A percentile compares a stretch with the other conserved stretches of the same genome.
phyloP scores from a whole-genome alignment of 2,329 filamentous ascomycete genomes.

The Trichoderma simmonsii region DNA sequence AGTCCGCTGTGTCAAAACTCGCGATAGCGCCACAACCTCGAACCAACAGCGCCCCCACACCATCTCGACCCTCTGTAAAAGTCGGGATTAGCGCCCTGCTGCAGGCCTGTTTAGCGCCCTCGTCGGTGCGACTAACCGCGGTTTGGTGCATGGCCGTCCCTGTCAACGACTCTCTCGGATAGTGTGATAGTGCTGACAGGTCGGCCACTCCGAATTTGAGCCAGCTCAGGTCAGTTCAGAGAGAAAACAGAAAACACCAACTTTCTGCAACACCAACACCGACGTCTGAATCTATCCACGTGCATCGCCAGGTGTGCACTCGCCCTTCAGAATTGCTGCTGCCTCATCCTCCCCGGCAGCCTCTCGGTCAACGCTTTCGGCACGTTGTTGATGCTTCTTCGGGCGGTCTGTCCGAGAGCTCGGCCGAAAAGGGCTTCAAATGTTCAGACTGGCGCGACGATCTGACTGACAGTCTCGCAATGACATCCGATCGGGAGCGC shows the following conservation, averaged over 20 bases:
- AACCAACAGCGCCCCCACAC: not conserved
- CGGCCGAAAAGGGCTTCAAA: not conserved
- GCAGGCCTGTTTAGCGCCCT: not conserved
- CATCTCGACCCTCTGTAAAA: not conserved
- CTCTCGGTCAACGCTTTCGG: slow-evolving; percentile 7
- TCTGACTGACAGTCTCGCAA: not conserved
- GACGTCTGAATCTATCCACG: not conserved
- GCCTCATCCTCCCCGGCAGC: not conserved
- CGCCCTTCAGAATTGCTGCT: not conserved
- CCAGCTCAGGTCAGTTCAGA: not conserved
- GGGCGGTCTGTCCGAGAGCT: not conserved
- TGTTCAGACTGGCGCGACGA: not conserved
- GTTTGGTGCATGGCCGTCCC: slow-evolving; percentile 1
- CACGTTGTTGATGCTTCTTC: not conserved
- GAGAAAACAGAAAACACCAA: not conserved
- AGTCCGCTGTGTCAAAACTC: not conserved
- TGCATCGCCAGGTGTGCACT: not conserved
- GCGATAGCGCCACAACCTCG: not conserved
- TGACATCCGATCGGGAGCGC: not conserved
- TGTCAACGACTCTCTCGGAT: not conserved
- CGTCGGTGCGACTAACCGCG: not conserved
- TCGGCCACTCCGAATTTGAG: not conserved
- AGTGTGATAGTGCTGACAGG: slow-evolving; percentile 15
- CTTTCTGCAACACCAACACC: not conserved
- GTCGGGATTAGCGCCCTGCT: not conserved